Base-by-base conservation (phyloP, 2,329 filamentous ascomycete species). In the Fusarium coffeatum region DNA sequence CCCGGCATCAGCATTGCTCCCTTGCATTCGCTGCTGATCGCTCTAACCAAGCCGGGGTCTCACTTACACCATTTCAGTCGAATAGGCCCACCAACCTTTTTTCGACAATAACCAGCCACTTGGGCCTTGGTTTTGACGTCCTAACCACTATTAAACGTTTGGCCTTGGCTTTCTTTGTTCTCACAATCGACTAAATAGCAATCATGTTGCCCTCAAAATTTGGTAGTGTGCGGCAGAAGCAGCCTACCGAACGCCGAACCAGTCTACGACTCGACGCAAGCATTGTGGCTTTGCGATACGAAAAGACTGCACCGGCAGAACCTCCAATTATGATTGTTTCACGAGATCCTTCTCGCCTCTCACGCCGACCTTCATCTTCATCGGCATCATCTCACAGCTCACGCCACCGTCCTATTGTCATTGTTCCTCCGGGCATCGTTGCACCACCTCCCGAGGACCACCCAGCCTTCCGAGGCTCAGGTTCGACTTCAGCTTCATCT, bases 271-370 rank as follows among this genome's bases (percentile, higher is more conserved):
- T 85, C 73, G 86, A 87, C 71, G 78, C 81, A 43, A 80, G 78
- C 69, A 77, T 89, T 71, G 82, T 89, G 62, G 84, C 84, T 49
- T 74, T 90, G 58, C 85, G 87, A 61, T 90, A 90, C 80, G 88
- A 90, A 75, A 84, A 89, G 77, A 88, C 86, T 37, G 80, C 84
- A 53, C 83, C 86, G 72, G 86, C 86, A 49, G 84, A 87, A 76
- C 86, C 86, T 63, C 88, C 88, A 37, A 86, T 89, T 68, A 84
- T 85, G 47, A 78, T 88, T 62, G 78, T 83, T 50, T 82, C 84
- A 66, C 80, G 81, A 74, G 82, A 78, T 76, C 80, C 77, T 69
- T 77, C 77, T 65, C 80, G 78, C 66, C 72, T 71, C 59, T 67
- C 65, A 59, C 76, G 66, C 51, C 69, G 59, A 50, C 76, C 75